Conservation (phyloP, 495 filamentous ascomycete genomes). For the Xylaria scruposa region DNA sequence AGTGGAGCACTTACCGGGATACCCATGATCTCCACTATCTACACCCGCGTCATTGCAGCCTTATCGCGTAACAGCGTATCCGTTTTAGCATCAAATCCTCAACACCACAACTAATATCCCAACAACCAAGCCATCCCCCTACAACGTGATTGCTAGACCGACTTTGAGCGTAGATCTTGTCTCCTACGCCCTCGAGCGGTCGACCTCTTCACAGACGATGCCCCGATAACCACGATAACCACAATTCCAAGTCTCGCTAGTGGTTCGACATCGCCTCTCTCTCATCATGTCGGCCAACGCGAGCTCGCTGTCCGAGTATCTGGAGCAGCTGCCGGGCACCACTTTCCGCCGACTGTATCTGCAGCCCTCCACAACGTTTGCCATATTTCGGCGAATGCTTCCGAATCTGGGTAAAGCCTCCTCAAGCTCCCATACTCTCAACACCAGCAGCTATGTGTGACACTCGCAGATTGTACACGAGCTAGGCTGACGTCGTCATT, state of each 20-base stretch:
- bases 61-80: background rate
- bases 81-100: background rate
- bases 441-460: conserved; percentile 7
- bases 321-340: conserved; percentile 87
- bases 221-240: conserved; percentile 4
- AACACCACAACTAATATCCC: background rate
- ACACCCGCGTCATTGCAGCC: conserved; percentile 2
- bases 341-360: conserved; percentile 89
- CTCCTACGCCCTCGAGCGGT: background rate
- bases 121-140: background rate
- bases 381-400: conserved; percentile 96
- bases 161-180: background rate
- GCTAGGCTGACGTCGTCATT: conserved; percentile 18
- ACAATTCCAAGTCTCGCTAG: background rate
- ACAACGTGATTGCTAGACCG: background rate
- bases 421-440: background rate
- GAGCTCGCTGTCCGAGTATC: conserved; percentile 74
- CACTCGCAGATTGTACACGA: conserved; percentile 12
- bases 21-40: background rate
- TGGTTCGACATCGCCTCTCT: conserved; percentile 25
- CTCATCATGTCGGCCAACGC: conserved; percentile 60
- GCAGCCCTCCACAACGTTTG: conserved; percentile 92
- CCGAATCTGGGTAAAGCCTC: conserved; percentile 76
- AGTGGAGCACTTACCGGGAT: no score
- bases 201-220: conserved; percentile 23